Percentiles rank a stretch among this genome's conserved stretches.
phyloP scores from a whole-genome alignment of 108 stramenopile genomes.

The Skeletonema tropicum region DNA sequence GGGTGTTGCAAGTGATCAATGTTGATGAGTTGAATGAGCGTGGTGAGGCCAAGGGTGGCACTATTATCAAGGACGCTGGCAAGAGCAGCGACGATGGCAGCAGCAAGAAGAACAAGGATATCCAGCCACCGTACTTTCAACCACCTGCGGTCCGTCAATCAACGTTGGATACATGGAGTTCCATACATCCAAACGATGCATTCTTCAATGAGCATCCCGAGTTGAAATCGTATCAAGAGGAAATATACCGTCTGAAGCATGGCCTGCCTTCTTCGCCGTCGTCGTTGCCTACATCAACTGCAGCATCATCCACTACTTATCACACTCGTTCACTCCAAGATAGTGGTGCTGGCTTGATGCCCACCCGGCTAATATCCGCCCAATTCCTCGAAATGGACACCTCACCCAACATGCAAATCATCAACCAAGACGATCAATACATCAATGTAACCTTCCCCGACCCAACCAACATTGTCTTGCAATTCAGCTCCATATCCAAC shows the following conservation, averaged over 20 bases:
- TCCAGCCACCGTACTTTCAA: neutral
- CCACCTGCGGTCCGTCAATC: neutral
- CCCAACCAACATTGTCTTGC: conserved; percentile 9
- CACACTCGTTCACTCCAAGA: neutral
- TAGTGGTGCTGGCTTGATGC: neutral
- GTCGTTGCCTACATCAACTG: no score
- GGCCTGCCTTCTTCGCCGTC: neutral
- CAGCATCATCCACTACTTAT: neutral
- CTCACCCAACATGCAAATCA: conserved; percentile 41
- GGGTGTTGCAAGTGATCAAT: neutral
- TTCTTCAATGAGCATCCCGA: conserved; percentile 42
- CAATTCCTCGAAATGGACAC: conserved; percentile 53
- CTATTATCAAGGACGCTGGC: neutral
- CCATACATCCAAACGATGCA: conserved; percentile 41
- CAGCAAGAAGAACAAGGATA: neutral
- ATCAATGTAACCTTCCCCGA: conserved; percentile 21
- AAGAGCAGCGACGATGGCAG: neutral
- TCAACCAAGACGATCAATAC: conserved; percentile 51
- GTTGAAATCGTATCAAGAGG: conserved; percentile 27
- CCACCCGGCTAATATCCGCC: conserved; percentile 33
- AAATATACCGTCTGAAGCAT: conserved; percentile 32
- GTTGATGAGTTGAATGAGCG: neutral
- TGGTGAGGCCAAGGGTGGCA: neutral
- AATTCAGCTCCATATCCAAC: conserved; percentile 33
- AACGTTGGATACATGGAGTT: conserved; percentile 24